Evolutionary conservation across 2,329 filamentous ascomycete genomes (phyloP).

Genomic region (Aaosphaeria arxii): DNA sequence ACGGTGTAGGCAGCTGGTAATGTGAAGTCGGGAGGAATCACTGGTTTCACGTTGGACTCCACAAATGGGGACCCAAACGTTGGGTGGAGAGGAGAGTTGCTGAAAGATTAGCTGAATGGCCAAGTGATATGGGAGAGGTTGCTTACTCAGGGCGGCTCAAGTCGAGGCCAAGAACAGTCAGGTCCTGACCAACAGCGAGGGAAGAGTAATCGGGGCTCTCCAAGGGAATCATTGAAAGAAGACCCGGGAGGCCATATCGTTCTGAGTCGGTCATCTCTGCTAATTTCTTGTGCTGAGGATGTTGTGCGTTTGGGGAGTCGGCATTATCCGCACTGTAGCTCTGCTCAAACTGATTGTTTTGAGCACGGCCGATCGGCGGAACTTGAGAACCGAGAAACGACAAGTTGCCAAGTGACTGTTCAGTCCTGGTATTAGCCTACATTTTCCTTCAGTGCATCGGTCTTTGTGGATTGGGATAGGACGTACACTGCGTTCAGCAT

Average conservation of each 20-base stretch:
- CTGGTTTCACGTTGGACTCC: slow-evolving; percentile 54
- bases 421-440: slow-evolving; percentile 22
- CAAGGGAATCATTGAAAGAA: slow-evolving; percentile 56
- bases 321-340: slow-evolving; percentile 26
- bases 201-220: slow-evolving; percentile 50
- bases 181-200: slow-evolving; percentile 61
- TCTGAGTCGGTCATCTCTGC: slow-evolving; percentile 60
- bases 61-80: slow-evolving; percentile 64
- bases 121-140: neutral
- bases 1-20: slow-evolving; percentile 64
- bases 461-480: neutral
- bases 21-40: slow-evolving; percentile 60
- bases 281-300: slow-evolving; percentile 42
- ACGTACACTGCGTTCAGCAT: slow-evolving; percentile 32
- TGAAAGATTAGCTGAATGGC: slow-evolving; percentile 18
- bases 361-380: slow-evolving; percentile 22
- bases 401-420: slow-evolving; percentile 22
- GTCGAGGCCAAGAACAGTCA: slow-evolving; percentile 62
- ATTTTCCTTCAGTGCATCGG: slow-evolving; percentile 3
- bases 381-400: slow-evolving; percentile 29
- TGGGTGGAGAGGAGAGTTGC: slow-evolving; percentile 57
- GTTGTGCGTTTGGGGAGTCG: slow-evolving; percentile 29
- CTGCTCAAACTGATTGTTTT: slow-evolving; percentile 30
- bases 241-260: slow-evolving; percentile 57
- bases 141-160: slow-evolving; percentile 60